phyloP scores from a whole-genome alignment of 2,329 filamentous ascomycete genomes.

The Ambrosiella cleistominuta region DNA sequence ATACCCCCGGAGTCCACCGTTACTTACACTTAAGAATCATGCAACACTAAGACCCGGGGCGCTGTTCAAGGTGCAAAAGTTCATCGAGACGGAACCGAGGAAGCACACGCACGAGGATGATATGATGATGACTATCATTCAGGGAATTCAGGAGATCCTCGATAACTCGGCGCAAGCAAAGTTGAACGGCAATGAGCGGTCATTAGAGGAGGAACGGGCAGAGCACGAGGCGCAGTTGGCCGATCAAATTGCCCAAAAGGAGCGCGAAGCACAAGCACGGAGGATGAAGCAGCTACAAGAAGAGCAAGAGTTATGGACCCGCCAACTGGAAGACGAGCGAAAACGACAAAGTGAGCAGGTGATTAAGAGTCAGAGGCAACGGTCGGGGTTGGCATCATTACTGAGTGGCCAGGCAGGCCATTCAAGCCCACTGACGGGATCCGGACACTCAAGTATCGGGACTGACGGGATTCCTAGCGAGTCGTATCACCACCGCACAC shows the following conservation, averaged over 20 bases:
- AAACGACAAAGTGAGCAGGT: slow-evolving; percentile 46
- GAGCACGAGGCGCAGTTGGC: slow-evolving; percentile 59
- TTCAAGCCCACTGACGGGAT: too few relatives aligned
- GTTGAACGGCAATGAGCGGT: slow-evolving; percentile 58
- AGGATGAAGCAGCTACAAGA: slow-evolving; percentile 42
- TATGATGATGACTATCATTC: slow-evolving; percentile 49
- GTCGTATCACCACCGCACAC: too few relatives aligned
- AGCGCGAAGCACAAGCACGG: slow-evolving; percentile 33
- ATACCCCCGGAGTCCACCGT: slow-evolving; percentile 70
- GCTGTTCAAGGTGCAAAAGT: slow-evolving; percentile 49
- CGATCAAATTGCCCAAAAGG: slow-evolving; percentile 38
- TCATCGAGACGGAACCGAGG: slow-evolving; percentile 40
- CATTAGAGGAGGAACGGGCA: slow-evolving; percentile 74
- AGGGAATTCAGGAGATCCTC: slow-evolving; percentile 55
- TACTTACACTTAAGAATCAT: slow-evolving; percentile 50
- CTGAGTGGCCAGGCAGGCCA: slow-evolving; percentile 17
- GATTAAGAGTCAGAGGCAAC: slow-evolving; percentile 29
- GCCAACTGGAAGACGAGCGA: slow-evolving; percentile 57
- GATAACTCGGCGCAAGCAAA: slow-evolving; percentile 72
- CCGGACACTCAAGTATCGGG: too few relatives aligned
- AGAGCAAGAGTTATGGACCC: slow-evolving; percentile 51
- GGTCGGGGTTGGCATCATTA: slow-evolving; percentile 16
- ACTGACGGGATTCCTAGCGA: too few relatives aligned
- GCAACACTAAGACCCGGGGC: slow-evolving; percentile 51
- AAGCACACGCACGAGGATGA: slow-evolving; percentile 35